Evolutionary conservation across 2,329 filamentous ascomycete species (phyloP).

Genomic region (Rutstroemia sydowiana): DNA sequence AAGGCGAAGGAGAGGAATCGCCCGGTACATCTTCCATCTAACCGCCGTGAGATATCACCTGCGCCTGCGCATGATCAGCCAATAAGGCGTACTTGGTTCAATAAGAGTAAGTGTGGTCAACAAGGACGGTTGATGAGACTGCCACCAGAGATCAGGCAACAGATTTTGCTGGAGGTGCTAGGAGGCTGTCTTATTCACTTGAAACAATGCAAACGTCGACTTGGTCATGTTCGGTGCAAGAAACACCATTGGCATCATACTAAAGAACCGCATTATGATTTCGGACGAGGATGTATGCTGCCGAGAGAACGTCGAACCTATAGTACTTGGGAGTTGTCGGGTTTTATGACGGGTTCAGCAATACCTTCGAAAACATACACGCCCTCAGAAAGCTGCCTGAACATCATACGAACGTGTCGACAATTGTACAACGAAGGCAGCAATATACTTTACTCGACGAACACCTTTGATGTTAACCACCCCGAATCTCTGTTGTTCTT

Average conservation of each 20-base stretch:
- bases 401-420: background rate
- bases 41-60: background rate
- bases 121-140: background rate
- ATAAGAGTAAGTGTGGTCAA: background rate
- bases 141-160: background rate
- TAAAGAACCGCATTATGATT: background rate
- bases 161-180: background rate
- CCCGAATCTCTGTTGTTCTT: background rate
- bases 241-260: background rate
- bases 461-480: background rate
- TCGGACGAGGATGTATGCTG: background rate
- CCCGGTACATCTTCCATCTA: background rate
- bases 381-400: background rate
- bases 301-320: too few relatives aligned
- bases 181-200: background rate
- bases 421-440: constrained; percentile 2
- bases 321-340: too few relatives aligned
- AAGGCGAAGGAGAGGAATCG: background rate
- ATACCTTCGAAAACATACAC: too few relatives aligned
- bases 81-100: background rate
- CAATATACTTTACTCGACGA: background rate
- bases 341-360: too few relatives aligned
- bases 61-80: background rate
- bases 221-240: constrained; percentile 1
- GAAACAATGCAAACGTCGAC: background rate